A percentile compares a stretch with the other conserved stretches of the same genome.
Conservation (phyloP, 2,329 filamentous ascomycete species). For the Stylonectria norvegica region DNA sequence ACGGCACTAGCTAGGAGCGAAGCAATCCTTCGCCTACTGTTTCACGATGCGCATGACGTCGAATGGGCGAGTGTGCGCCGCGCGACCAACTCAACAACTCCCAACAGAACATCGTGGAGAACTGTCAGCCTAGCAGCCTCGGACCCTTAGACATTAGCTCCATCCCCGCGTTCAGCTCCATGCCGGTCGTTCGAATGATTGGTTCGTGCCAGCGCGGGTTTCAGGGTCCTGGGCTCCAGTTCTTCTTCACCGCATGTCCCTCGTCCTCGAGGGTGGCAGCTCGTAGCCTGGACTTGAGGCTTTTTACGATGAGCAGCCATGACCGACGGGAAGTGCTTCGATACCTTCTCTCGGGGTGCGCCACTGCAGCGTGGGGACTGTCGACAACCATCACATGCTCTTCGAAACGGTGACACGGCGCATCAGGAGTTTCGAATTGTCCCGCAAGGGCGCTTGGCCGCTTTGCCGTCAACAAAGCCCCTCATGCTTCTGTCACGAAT, state of each 20-base stretch:
- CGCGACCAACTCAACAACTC: slow-evolving; percentile 2
- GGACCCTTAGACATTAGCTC: slow-evolving; percentile 11
- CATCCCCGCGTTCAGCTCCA: slow-evolving; percentile 26
- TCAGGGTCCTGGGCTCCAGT: slow-evolving; percentile 10
- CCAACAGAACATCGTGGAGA: slow-evolving; percentile 18
- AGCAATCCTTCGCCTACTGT: slow-evolving; percentile 11
- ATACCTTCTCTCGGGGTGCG: not conserved
- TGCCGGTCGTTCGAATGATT: slow-evolving; percentile 19
- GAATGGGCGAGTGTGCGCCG: too few relatives aligned
- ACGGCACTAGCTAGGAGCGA: slow-evolving; percentile 2
- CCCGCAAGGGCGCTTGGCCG: too few relatives aligned
- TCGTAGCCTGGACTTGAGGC: slow-evolving; percentile 15
- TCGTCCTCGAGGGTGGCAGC: slow-evolving; percentile 4
- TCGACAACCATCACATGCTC: slow-evolving; percentile 11
- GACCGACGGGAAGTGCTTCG: not conserved
- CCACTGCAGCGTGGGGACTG: slow-evolving; percentile 12
- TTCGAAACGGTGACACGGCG: not conserved
- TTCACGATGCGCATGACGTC: slow-evolving; percentile 19
- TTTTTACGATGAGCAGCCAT: slow-evolving; percentile 11
- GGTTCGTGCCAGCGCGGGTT: slow-evolving; percentile 14
- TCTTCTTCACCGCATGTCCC: slow-evolving; percentile 26
- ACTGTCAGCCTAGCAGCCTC: too few relatives aligned
- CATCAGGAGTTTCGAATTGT: slow-evolving; percentile 7
- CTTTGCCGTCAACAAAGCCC: too few relatives aligned
- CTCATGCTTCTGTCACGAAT: too few relatives aligned